Evolutionary conservation across 257 asterid species (phyloP).

Genomic region (Thymus quinquecostatus): DNA sequence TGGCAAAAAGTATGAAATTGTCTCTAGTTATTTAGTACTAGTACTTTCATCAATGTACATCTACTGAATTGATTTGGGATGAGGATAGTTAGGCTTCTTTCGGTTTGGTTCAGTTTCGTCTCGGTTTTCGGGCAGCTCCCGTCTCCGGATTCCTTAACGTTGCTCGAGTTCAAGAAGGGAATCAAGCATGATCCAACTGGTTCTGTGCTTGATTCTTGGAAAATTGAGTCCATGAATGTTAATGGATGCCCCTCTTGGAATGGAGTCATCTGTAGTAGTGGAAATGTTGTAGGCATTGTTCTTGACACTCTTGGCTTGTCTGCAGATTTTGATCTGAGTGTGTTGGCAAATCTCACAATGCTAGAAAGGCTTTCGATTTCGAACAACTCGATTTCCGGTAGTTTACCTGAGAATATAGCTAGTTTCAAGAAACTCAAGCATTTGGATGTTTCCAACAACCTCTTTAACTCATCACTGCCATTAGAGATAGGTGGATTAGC

Average conservation of each 20-base stretch:
- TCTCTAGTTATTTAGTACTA: background rate
- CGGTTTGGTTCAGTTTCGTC: constrained; percentile 47
- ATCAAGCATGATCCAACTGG: constrained; percentile 87
- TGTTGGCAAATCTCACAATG: constrained; percentile 71
- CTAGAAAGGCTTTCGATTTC: constrained; percentile 76
- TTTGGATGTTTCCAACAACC: constrained; percentile 73
- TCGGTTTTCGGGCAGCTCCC: constrained; percentile 69
- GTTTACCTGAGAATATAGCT: constrained; percentile 53
- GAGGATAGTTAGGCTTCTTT: constrained; percentile 55
- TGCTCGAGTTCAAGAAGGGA: constrained; percentile 91
- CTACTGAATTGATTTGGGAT: constrained; percentile 31
- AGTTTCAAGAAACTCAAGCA: constrained; percentile 63
- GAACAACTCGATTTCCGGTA: constrained; percentile 74
- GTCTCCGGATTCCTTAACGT: constrained; percentile 67
- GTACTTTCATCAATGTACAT: constrained; percentile 1
- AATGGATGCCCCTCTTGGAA: constrained; percentile 94
- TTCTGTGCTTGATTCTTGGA: constrained; percentile 81
- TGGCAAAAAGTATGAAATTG: constrained; percentile 8
- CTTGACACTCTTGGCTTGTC: constrained; percentile 73
- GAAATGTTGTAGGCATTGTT: constrained; percentile 80
- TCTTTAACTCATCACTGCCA: constrained; percentile 66
- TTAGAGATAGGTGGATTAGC: constrained; percentile 63
- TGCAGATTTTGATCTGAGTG: constrained; percentile 70
- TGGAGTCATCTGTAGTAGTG: constrained; percentile 83
- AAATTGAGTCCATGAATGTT: constrained; percentile 67